Conservation (phyloP, 345 rosid species). For the Xanthoceras sorbifolium region DNA sequence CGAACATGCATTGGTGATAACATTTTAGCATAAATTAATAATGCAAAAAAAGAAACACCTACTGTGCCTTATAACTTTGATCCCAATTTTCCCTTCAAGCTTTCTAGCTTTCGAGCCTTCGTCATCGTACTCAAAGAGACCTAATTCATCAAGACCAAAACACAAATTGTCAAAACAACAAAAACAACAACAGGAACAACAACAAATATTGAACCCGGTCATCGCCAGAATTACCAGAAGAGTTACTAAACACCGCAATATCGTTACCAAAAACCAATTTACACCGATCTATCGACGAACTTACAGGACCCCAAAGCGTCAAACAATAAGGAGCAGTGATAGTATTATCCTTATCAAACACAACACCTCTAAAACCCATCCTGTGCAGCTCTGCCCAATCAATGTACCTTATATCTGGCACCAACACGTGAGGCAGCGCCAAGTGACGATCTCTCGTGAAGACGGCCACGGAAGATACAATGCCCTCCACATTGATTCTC, state of each 20-base stretch:
- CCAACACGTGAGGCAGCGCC: conserved; percentile 77
- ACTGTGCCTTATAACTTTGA: conserved; percentile 91
- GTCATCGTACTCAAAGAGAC: conserved; percentile 86
- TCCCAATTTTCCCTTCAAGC: conserved; percentile 83
- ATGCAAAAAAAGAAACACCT: conserved; percentile 26
- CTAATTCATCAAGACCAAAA: conserved; percentile 39
- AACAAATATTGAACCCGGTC: not conserved
- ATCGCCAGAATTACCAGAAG: conserved; percentile 65
- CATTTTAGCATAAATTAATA: not conserved
- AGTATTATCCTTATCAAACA: conserved; percentile 95
- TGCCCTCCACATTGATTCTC: conserved; percentile 81
- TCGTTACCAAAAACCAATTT: conserved; percentile 81
- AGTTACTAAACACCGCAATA: conserved; percentile 88
- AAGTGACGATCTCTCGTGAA: conserved; percentile 63
- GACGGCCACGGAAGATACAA: conserved; percentile 61
- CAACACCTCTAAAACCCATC: conserved; percentile 89
- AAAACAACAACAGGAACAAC: conserved; percentile 1
- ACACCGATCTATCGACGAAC: conserved; percentile 66
- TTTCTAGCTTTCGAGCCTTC: conserved; percentile 79
- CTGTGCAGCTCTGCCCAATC: conserved; percentile 81
- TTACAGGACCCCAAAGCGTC: conserved; percentile 68
- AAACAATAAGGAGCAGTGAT: conserved; percentile 88
- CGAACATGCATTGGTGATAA: not conserved
- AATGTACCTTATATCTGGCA: conserved; percentile 68
- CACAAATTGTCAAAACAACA: conserved; percentile 8